Evolutionary conservation across 805 yeast species (phyloP), one percentile per base, ranked within the genome.

Genomic region (Candida easanensis): DNA sequence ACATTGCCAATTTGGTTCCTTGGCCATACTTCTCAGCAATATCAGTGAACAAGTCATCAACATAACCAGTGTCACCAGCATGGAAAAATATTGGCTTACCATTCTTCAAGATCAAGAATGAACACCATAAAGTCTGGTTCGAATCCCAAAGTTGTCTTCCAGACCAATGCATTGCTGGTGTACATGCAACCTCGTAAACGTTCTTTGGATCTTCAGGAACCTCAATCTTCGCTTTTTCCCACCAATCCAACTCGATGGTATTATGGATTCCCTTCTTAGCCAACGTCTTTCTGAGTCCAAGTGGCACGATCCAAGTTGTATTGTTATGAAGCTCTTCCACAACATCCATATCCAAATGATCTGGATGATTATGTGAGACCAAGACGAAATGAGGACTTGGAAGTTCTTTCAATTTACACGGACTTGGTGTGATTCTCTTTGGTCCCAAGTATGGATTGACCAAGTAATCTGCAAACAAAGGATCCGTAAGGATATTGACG

Each of bases 101-200:
- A 50, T 86, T 76, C 45, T 79, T 76, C 39, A 80, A 68, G 9
- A 91, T 60, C 51, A 91, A 57, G 56, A 83, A 91, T 0, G 97
- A 88, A 54, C 96, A 87, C 98, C 98, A 91, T 40, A 91, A 66
- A 0, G 95, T 77, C 19, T 69, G 66, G 62, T 91, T 91, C 2
- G 95, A 76, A 61, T 91, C 98, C 16, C 80, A 58, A n/a, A 90
- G 63, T 26, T 76, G 75, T 28, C 97, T 66, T 0, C 98, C 98
- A 1, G 95, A 85, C 98, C 98, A 91, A 64, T 91, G 98, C 95
- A 84, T 84, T 0, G 97, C 88, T 0, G 98, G 98, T 0, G 93
- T 76, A 62, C 97, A 87, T 1, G 87, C 90, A 15, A 91, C 70
- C 52, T 87, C 89, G 68, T 84, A 89, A 6, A 69, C 69, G 45